phyloP scores from a whole-genome alignment of 2,329 filamentous ascomycete species.

The Fusarium sterilihyphosum region DNA sequence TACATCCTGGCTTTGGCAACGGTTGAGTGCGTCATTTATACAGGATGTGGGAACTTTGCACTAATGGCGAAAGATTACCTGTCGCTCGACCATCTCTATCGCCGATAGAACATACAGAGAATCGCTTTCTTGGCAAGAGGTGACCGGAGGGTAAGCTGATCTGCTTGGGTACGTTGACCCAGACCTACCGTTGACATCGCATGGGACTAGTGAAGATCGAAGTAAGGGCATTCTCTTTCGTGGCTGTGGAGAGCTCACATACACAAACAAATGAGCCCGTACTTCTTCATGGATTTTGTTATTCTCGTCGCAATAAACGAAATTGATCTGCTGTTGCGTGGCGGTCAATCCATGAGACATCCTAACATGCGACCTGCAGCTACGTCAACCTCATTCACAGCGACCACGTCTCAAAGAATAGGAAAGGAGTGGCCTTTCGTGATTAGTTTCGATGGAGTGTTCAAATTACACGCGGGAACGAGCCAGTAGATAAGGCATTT shows the following conservation, averaged over 20 bases:
- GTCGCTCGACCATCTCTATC: not conserved
- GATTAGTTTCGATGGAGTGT: accelerated
- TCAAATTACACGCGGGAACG: accelerated
- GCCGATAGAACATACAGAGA: not conserved
- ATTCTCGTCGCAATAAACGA: too few species aligned
- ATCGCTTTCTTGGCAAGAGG: accelerated
- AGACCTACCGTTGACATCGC: not conserved
- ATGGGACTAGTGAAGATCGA: not conserved
- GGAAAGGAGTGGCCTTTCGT: not conserved
- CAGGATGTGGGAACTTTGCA: not conserved
- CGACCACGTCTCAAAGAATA: not conserved
- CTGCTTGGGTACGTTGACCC: not conserved
- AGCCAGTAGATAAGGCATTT: not conserved
- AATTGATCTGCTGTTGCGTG: not conserved
- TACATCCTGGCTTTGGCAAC: not conserved
- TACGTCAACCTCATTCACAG: not conserved
- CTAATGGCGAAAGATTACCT: too few species aligned
- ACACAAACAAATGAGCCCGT: not conserved
- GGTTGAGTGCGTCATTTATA: not conserved
- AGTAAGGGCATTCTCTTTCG: not conserved
- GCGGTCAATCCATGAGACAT: not conserved
- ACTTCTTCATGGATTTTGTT: not conserved
- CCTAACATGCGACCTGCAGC: not conserved
- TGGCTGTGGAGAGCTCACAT: not conserved
- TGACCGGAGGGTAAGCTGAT: not conserved